A percentile compares a stretch with the other conserved stretches of the same genome.
phyloP scores from a whole-genome alignment of 306 rosid genomes.

The Cicer chorassanicum region DNA sequence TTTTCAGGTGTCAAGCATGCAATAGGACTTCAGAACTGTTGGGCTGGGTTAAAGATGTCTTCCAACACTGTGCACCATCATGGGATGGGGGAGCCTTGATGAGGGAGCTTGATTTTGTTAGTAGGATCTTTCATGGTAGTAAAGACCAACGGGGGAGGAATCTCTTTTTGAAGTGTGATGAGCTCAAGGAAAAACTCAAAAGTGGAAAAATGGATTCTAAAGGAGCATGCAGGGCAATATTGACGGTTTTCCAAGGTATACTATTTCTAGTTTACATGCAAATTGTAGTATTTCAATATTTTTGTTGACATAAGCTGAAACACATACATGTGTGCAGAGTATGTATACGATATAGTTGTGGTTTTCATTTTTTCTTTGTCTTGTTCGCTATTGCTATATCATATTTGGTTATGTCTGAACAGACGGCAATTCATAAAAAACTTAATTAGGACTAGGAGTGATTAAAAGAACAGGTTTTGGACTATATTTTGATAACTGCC shows the following conservation, averaged over 20 bases:
- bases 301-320: conserved; percentile 12
- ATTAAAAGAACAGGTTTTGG: background rate
- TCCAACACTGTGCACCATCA: conserved; percentile 91
- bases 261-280: conserved; percentile 21
- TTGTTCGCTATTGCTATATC: conserved; percentile 19
- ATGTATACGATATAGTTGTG: conserved; percentile 1
- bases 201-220: conserved; percentile 67
- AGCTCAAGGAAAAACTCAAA: conserved; percentile 78
- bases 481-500: conserved; percentile 23
- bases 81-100: conserved; percentile 89
- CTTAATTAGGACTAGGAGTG: conserved; percentile 9
- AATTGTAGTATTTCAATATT: conserved; percentile 31
- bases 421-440: background rate
- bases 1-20: conserved; percentile 94
- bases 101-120: conserved; percentile 92
- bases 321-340: background rate
- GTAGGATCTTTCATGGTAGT: conserved; percentile 90
- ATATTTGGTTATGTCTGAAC: conserved; percentile 36
- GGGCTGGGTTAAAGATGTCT: conserved; percentile 98
- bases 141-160: conserved; percentile 88
- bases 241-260: conserved; percentile 88
- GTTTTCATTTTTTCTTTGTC: background rate
- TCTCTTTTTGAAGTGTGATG: conserved; percentile 82
- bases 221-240: conserved; percentile 76
- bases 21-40: conserved; percentile 90